Evolutionary conservation across 2,329 filamentous ascomycete species (phyloP), one percentile per base, ranked within the genome.

Genomic region (Massarina eburnea): DNA sequence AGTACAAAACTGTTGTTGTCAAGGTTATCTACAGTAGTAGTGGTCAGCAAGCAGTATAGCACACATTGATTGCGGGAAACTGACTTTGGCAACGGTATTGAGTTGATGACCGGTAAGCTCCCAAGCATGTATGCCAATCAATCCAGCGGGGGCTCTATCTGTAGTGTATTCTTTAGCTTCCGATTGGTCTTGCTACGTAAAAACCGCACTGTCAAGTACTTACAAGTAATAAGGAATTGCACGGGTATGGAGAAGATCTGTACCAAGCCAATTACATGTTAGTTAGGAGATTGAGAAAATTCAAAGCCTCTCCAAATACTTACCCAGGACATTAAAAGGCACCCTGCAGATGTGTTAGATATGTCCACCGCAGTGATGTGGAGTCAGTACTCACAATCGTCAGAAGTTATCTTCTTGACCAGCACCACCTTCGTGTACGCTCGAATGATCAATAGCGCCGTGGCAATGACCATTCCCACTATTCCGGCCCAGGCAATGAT

Each of bases 361-460:
- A 15, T 12, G 17, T 21, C 27, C 18, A 44, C 24, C 18, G 5
- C 4, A 38, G 15, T 20, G 14, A 20, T 12, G 18, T n/a, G 5
- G 15, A 26, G n/a, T 10, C 15, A 19, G 33, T 7, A 44, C 57
- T 20, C 29, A 62, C 60, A 53, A 43, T 64, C 61, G 20, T 64
- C 59, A 17, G 54, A 37, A 9, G 49, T 39, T 14, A 64, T 17
- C 4, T 51, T 55, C 9, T 51, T 51, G 9, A 49, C 48, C 3
- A 64, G 35, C n/a, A 49, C 5, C 1, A 53, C 8, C 43, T 63
- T 63, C 1, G 54, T 54, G 39, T 64, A 64, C 19, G 57, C 27
- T 21, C 60, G 51, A 43, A 63, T 54, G 3, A 48, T 24, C 6
- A 62, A 30, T 15, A 63, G 52, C 0, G 54, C 12, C 2, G 55